phyloP scores from a whole-genome alignment of 192 early-diverging fungal species.

The Haplosporangium gracile region DNA sequence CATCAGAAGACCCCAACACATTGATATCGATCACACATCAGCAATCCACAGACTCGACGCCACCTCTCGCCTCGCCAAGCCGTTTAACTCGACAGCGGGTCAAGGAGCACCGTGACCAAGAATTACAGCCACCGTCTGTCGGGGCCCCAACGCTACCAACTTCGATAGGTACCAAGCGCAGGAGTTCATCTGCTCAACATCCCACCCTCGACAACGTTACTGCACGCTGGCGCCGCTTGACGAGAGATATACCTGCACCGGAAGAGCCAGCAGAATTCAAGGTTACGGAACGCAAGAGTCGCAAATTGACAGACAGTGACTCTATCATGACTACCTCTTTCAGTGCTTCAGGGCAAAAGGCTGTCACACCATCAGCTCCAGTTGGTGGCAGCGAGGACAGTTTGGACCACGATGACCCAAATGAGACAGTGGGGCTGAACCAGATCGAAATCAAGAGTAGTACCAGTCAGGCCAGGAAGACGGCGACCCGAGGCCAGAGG shows the following conservation, averaged over 20 bases:
- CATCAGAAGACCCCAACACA: neutral
- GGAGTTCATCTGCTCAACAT: neutral
- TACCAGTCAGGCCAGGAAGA: neutral
- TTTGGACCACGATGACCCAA: neutral
- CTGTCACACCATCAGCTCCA: neutral
- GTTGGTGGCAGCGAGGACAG: neutral
- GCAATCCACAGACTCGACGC: neutral
- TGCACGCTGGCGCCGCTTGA: conserved; percentile 2
- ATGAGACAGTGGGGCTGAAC: neutral
- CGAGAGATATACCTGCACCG: neutral
- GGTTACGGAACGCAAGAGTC: neutral
- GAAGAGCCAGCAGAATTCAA: neutral
- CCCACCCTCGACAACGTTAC: neutral
- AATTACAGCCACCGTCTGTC: neutral
- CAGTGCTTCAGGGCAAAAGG: neutral
- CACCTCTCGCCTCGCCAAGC: neutral
- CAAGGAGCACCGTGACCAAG: neutral
- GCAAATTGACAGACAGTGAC: neutral
- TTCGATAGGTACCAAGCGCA: neutral
- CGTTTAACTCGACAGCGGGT: neutral
- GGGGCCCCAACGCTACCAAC: neutral
- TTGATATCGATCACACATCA: neutral
- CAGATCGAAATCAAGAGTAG: neutral
- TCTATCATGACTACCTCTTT: neutral
- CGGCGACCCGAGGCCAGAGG: neutral